A percentile compares a stretch with the other conserved stretches of the same genome.
phyloP scores from a whole-genome alignment of 257 asterid species.

The Misopates orontium region DNA sequence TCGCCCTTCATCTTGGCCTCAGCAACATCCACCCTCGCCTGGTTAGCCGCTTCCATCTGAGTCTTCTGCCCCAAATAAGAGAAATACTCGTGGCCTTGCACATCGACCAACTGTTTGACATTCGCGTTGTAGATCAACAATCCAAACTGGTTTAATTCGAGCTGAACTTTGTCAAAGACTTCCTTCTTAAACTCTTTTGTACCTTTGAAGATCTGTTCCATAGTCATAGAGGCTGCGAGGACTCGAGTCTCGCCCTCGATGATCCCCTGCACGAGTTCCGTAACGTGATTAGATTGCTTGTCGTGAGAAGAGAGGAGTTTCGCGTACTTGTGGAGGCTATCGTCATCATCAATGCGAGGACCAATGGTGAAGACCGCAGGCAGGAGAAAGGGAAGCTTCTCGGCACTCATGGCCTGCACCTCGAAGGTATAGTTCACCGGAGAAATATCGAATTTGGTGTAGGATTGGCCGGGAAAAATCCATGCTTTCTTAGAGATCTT shows the following conservation, averaged over 20 bases:
- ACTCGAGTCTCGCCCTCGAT: constrained; percentile 78
- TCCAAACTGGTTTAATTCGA: constrained; percentile 64
- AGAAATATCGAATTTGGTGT: constrained; percentile 45
- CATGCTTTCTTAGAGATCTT: constrained; percentile 58
- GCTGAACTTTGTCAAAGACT: constrained; percentile 63
- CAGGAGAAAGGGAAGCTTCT: constrained; percentile 68
- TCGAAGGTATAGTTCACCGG: constrained; percentile 77
- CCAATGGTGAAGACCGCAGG: constrained; percentile 85
- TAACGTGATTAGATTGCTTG: constrained; percentile 55
- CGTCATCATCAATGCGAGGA: constrained; percentile 45
- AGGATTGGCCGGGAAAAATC: constrained; percentile 64
- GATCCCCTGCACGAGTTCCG: constrained; percentile 61
- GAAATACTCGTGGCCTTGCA: constrained; percentile 70
- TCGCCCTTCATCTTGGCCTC: constrained; percentile 76
- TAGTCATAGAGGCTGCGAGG: constrained; percentile 69
- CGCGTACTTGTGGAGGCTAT: constrained; percentile 54
- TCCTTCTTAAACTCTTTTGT: constrained; percentile 62
- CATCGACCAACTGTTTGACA: constrained; percentile 72
- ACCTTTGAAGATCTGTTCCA: constrained; percentile 62
- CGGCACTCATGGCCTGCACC: constrained; percentile 84
- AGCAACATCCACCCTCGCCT: constrained; percentile 55
- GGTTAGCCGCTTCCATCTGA: constrained; percentile 74
- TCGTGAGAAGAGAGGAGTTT: constrained; percentile 64
- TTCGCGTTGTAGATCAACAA: constrained; percentile 66
- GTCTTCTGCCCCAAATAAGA: constrained; percentile 67